Base-by-base conservation (phyloP, 2,329 filamentous ascomycete species). In the Xylariaceae sp. region DNA sequence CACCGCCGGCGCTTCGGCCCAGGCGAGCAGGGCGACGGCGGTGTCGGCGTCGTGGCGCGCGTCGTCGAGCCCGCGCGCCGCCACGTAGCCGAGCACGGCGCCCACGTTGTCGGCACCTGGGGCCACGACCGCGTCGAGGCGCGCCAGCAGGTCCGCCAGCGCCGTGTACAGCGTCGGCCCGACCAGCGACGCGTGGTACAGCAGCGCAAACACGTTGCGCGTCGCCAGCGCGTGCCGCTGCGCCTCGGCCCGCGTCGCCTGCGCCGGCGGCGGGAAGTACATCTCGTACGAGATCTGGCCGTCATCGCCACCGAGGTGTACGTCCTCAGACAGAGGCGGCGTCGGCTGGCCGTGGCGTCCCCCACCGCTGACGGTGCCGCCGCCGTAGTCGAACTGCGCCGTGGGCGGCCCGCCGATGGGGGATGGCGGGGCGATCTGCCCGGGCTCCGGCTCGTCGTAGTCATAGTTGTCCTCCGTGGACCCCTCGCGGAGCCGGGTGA, bases 191-290 rank as follows among this genome's bases (percentile, higher is more conserved):
- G 74, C 72, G 32, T 75, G 68, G 46, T 75, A 78, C 2, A 83
- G 55, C 21, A 83, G 57, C 0, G 79, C 80, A 45, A 85, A 76
- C 28, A 83, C 71, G 46, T 84, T 85, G 14, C 80, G 71, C 1
- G 79, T 80, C 0, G 80, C 78, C 29, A 83, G 66, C 43, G 79
- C 75, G 42, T 81, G 67, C 1, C 75, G 64, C 2, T 69, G 63
- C 34, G 67, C 68, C 26, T 68, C 70, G 13, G 55, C 55, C 48
- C 56, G 67, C 45, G 49, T 65, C 24, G 70, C 46, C 23, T 69
- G 64, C 2, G 63, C 43, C 0, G 76, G 76, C 0, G 75, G 65
- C 0, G 77, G 68, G 39, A 83, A 79, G 57, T 72, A 76, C 53
- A 83, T 71, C 47, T 80, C 69, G 38, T 77, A 77, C 2, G 67